phyloP scores from a whole-genome alignment of 2,329 filamentous ascomycete genomes.

The Arthrobotrys sinensis region DNA sequence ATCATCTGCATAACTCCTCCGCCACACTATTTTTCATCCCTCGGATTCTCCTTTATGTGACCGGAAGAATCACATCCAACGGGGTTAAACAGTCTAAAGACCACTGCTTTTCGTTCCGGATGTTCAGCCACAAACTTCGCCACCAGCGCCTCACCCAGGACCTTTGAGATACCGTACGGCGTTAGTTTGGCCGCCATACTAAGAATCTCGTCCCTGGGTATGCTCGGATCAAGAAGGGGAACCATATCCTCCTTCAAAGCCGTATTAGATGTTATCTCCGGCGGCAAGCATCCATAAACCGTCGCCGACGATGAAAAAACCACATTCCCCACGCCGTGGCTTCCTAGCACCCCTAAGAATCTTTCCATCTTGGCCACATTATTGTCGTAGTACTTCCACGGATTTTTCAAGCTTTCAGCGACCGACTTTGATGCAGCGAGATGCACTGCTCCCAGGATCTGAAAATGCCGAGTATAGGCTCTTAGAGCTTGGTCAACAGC shows the following conservation, averaged over 20 bases:
- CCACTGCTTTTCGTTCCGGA: constrained; percentile 76
- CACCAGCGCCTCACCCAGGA: constrained; percentile 77
- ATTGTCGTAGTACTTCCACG: constrained; percentile 78
- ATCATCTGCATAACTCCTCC: constrained; percentile 78
- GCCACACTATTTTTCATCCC: constrained; percentile 69
- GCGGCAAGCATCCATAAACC: constrained; percentile 72
- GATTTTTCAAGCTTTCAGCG: constrained; percentile 74
- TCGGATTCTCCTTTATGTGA: constrained; percentile 76
- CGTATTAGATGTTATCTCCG: background rate
- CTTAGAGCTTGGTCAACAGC: background rate
- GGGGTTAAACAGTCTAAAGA: constrained; percentile 78
- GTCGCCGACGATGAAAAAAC: constrained; percentile 79
- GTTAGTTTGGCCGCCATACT: constrained; percentile 70
- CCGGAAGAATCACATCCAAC: constrained; percentile 78
- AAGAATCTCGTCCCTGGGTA: background rate
- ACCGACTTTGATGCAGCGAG: constrained; percentile 80
- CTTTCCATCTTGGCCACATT: constrained; percentile 77
- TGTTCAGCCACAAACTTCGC: constrained; percentile 76
- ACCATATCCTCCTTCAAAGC: constrained; percentile 25
- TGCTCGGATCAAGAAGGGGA: background rate
- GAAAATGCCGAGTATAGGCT: constrained; percentile 51
- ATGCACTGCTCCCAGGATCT: constrained; percentile 76
- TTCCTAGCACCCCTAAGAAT: constrained; percentile 73
- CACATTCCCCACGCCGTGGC: constrained; percentile 76
- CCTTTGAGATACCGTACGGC: constrained; percentile 78